These are phyloP conservation scores for Phyllosticta capitalensis DNA, from an alignment of 2,329 filamentous ascomycete genomes.

Conservation along the genomic window DNA sequence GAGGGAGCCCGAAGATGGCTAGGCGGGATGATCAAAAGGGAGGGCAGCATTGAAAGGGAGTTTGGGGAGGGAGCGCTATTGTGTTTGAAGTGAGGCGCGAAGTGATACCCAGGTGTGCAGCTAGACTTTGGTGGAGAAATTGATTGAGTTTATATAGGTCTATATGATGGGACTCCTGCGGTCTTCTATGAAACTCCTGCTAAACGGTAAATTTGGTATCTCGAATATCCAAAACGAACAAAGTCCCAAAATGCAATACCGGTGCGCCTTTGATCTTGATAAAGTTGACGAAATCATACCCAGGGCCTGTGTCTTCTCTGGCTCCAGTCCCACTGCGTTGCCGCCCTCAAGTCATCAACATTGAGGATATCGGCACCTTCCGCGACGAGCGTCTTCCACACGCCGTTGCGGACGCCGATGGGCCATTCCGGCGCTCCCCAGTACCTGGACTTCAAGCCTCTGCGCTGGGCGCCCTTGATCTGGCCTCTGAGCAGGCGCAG, in stretches of 20 bases:
- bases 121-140: background rate
- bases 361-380: constrained; percentile 48
- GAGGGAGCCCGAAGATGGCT: constrained; percentile 78
- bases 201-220: background rate
- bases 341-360: constrained; percentile 46
- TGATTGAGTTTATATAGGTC: background rate
- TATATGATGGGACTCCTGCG: background rate
- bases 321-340: constrained; percentile 40
- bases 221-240: background rate
- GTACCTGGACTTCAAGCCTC: constrained; percentile 47
- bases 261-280: background rate
- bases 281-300: constrained; percentile 9
- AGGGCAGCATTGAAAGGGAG: constrained; percentile 58
- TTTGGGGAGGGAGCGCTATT: constrained; percentile 78
- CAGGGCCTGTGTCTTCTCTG: constrained; percentile 19
- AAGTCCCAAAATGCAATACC: background rate
- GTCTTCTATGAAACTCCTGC: background rate
- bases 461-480: constrained; percentile 41
- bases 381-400: constrained; percentile 45
- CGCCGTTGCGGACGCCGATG: constrained; percentile 40
- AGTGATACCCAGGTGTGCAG: background rate
- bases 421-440: constrained; percentile 51
- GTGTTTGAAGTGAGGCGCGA: constrained; percentile 37
- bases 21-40: constrained; percentile 59
- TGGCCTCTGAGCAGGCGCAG: constrained; percentile 41